Evolutionary conservation across 2,329 filamentous ascomycete genomes (phyloP).

Genomic region (Ophiostoma novo-ulmi): DNA sequence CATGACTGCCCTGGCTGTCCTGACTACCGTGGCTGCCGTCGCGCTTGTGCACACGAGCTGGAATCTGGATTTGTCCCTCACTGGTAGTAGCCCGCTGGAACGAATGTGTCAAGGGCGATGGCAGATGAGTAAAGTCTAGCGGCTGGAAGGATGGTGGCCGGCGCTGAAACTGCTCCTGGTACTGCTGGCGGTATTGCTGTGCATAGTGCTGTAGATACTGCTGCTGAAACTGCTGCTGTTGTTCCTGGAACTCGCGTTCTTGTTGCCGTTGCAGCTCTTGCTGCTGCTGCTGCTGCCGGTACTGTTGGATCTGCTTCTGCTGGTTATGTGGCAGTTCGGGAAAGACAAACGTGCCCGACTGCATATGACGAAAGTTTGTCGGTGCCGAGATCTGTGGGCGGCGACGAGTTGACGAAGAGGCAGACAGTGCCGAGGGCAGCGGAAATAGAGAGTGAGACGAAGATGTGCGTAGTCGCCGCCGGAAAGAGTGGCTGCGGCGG

Average conservation of each 20-base stretch:
- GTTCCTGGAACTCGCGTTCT: slow-evolving; percentile 4
- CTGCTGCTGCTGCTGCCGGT: slow-evolving; percentile 9
- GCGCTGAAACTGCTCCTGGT: slow-evolving; percentile 28
- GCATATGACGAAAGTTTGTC: slow-evolving; percentile 55
- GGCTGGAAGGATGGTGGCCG: slow-evolving; percentile 45
- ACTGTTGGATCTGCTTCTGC: slow-evolving; percentile 9
- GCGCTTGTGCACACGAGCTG: slow-evolving; percentile 38
- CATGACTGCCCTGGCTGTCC: slow-evolving; percentile 29
- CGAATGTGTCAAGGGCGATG: slow-evolving; percentile 52
- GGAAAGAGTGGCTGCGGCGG: slow-evolving; percentile 42
- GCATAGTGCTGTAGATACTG: slow-evolving; percentile 19
- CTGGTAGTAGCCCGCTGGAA: slow-evolving; percentile 38
- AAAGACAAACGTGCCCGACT: slow-evolving; percentile 34
- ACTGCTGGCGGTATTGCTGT: slow-evolving; percentile 21
- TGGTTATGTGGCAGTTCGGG: slow-evolving; percentile 20
- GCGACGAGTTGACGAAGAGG: slow-evolving; percentile 39
- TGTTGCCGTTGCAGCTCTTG: slow-evolving; percentile 13
- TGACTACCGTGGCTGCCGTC: slow-evolving; percentile 30
- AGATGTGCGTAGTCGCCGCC: slow-evolving; percentile 40
- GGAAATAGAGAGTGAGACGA: slow-evolving; percentile 33
- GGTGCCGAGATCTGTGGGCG: slow-evolving; percentile 55
- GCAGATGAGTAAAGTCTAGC: slow-evolving; percentile 48
- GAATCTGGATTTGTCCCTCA: slow-evolving; percentile 33
- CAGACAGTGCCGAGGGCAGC: slow-evolving; percentile 16
- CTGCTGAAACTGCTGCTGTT: slow-evolving; percentile 28